A percentile compares a stretch with the other conserved stretches of the same genome.
phyloP scores from a whole-genome alignment of 345 rosid genomes.

The Aegle marmelos region DNA sequence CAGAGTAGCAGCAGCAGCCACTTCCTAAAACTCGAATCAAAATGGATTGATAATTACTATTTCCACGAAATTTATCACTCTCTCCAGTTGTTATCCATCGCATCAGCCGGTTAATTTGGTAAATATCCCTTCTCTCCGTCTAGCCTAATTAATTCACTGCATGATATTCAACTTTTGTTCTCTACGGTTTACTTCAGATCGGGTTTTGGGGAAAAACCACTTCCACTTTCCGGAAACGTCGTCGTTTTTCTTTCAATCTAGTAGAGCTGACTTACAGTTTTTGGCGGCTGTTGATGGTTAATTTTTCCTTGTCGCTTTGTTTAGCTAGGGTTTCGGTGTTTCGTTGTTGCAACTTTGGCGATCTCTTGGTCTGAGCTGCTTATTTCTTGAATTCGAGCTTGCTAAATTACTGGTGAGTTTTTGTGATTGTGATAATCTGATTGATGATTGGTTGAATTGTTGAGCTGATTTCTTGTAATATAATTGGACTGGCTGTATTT shows the following conservation, averaged over 20 bases:
- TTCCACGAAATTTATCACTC: background rate
- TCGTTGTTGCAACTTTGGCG: background rate
- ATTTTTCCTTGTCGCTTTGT: background rate
- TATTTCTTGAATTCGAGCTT: conserved; percentile 15
- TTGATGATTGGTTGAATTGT: background rate
- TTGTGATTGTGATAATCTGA: background rate
- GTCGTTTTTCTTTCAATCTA: background rate
- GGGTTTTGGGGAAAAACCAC: conserved; percentile 18
- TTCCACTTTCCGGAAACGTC: background rate
- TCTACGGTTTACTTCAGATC: conserved; percentile 26
- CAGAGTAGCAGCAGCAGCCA: conserved; percentile 30
- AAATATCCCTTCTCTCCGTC: background rate
- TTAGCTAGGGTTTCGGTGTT: conserved; percentile 20
- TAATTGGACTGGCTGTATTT: background rate
- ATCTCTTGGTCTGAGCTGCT: conserved; percentile 6
- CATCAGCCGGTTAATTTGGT: conserved; percentile 21
- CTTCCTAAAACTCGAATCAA: background rate
- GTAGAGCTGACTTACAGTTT: background rate
- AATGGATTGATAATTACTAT: conserved; percentile 39
- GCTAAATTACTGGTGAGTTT: conserved; percentile 9
- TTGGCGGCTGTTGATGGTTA: background rate
- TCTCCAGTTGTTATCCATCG: background rate
- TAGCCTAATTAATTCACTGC: background rate
- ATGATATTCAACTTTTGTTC: background rate
- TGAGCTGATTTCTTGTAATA: background rate